These are phyloP conservation scores for Penicillium polonicum DNA, from an alignment of 2,329 filamentous ascomycete genomes.

Conservation along the genomic window DNA sequence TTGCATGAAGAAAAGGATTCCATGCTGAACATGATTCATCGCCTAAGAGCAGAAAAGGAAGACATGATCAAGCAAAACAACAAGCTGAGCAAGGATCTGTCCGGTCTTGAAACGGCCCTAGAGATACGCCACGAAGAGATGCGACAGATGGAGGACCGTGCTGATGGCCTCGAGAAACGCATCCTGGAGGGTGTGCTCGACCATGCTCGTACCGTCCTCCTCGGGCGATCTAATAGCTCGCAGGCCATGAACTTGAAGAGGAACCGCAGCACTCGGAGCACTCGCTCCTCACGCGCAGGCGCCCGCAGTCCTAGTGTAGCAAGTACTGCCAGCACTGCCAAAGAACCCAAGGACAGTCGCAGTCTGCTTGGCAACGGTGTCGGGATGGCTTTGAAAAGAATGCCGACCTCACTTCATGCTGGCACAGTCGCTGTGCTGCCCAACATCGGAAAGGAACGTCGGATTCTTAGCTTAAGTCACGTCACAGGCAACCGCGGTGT, in stretches of 20 bases:
- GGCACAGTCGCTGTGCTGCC: slow-evolving; percentile 47
- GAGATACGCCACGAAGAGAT: slow-evolving; percentile 88
- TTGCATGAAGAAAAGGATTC: slow-evolving; percentile 62
- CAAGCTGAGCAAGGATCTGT: slow-evolving; percentile 78
- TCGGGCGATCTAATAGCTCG: slow-evolving; percentile 65
- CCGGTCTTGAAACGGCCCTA: slow-evolving; percentile 85
- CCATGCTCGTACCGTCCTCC: slow-evolving; percentile 78
- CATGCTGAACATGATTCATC: slow-evolving; percentile 56
- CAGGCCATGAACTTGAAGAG: slow-evolving; percentile 54
- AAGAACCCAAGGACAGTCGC: slow-evolving; percentile 35
- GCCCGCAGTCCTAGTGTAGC: slow-evolving; percentile 35
- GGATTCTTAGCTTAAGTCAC: slow-evolving; percentile 88
- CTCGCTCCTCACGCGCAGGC: slow-evolving; percentile 38
- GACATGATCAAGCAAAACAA: slow-evolving; percentile 74
- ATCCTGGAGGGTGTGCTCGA: slow-evolving; percentile 96
- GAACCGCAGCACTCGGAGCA: slow-evolving; percentile 36
- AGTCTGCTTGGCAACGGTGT: slow-evolving; percentile 44
- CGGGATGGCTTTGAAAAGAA: slow-evolving; percentile 52
- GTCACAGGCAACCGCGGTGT: slow-evolving; percentile 68
- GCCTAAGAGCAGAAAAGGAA: slow-evolving; percentile 55
- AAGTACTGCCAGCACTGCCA: slow-evolving; percentile 36
- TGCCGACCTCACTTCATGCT: slow-evolving; percentile 41
- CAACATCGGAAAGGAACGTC: slow-evolving; percentile 59
- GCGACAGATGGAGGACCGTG: slow-evolving; percentile 82
- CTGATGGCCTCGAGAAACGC: slow-evolving; percentile 83